Percentiles rank a stretch among this genome's conserved stretches.
These are phyloP conservation scores for Gleditsia sinensis DNA, from an alignment of 306 rosid species.

Conservation along the genomic window DNA sequence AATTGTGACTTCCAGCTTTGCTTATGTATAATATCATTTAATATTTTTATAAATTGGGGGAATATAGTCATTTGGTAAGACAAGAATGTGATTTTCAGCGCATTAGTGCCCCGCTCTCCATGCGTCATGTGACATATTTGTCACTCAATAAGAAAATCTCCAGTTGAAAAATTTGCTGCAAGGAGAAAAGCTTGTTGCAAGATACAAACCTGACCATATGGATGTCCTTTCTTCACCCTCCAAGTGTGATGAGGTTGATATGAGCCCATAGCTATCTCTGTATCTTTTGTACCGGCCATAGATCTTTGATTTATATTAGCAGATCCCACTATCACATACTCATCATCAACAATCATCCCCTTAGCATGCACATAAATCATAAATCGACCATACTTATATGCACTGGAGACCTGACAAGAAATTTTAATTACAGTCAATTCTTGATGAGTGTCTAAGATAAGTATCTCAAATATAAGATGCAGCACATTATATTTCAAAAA, in stretches of 20 bases:
- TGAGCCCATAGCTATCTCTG: conserved; percentile 96
- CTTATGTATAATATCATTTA: conserved; percentile 9
- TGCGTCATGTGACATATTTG: conserved; percentile 23
- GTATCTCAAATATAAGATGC: neutral
- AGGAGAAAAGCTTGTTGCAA: conserved; percentile 16
- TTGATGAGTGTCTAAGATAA: neutral
- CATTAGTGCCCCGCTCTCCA: neutral
- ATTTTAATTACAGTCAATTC: conserved; percentile 21
- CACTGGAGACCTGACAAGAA: conserved; percentile 50
- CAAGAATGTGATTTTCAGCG: conserved; percentile 7
- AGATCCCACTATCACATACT: conserved; percentile 88
- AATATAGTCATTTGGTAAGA: conserved; percentile 3
- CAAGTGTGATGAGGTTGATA: conserved; percentile 91
- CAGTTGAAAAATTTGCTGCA: neutral
- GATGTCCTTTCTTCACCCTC: conserved; percentile 61
- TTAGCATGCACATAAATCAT: conserved; percentile 99
- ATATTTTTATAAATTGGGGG: neutral
- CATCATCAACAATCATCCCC: conserved; percentile 94
- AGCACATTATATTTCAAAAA: neutral
- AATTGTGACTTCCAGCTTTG: conserved; percentile 13
- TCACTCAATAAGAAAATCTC: conserved; percentile 2
- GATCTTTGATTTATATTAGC: conserved; percentile 99
- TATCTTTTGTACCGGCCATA: conserved; percentile 94
- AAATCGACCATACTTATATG: conserved; percentile 56
- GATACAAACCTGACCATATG: conserved; percentile 81